Conservation (phyloP, 2,329 filamentous ascomycete genomes). For the Aspergillus fumigatiaffinis region DNA sequence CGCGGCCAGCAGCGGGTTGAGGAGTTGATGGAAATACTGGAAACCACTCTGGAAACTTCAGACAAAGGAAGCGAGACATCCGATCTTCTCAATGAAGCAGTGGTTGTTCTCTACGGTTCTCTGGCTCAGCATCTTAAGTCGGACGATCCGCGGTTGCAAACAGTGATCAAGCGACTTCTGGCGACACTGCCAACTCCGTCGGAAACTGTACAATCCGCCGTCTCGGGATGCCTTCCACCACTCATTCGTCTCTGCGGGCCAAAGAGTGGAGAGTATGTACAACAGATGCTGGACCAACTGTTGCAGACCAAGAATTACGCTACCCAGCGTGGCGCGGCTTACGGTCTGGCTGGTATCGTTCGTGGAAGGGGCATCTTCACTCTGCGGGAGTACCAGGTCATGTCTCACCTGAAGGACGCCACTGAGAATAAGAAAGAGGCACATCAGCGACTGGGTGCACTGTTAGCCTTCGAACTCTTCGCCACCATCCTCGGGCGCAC, state of each 20-base stretch:
- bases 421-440: conserved; percentile 94
- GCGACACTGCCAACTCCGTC: conserved; percentile 89
- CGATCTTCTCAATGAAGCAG: conserved; percentile 92
- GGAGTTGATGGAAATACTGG: conserved; percentile 86
- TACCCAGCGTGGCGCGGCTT: conserved; percentile 86
- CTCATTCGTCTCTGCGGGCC: conserved; percentile 77
- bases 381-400: conserved; percentile 78
- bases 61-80: conserved; percentile 76
- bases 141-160: conserved; percentile 82
- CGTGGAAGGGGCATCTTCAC: conserved; percentile 80
- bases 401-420: conserved; percentile 74
- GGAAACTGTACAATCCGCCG: conserved; percentile 93
- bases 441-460: conserved; percentile 81
- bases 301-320: conserved; percentile 87
- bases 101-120: conserved; percentile 95
- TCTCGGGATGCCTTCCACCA: conserved; percentile 88
- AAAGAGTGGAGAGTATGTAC: conserved; percentile 74
- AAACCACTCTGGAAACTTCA: conserved; percentile 78
- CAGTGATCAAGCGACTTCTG: conserved; percentile 81
- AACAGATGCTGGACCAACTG: conserved; percentile 76
- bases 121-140: conserved; percentile 79
- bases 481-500: conserved; percentile 79
- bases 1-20: conserved; percentile 82
- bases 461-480: conserved; percentile 86
- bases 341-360: conserved; percentile 87